These are phyloP conservation scores for Suillus lakei DNA, from an alignment of 768 basidiomycete genomes.

Conservation along the genomic window DNA sequence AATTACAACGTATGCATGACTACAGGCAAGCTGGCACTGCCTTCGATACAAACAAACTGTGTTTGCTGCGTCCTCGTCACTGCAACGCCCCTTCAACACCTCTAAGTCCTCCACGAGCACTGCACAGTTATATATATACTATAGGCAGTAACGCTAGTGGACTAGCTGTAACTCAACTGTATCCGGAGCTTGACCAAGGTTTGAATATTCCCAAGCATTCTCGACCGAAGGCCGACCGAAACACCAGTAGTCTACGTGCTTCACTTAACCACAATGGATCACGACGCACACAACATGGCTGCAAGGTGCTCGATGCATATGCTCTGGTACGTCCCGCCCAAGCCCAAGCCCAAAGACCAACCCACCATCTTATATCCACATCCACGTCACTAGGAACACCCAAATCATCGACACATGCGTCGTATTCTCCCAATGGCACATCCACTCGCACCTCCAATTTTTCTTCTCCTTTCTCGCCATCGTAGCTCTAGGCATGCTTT, in stretches of 20 bases:
- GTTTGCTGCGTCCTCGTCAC: no score
- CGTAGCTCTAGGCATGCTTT: slow-evolving; percentile 70
- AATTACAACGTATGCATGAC: not conserved
- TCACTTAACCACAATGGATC: slow-evolving; percentile 36
- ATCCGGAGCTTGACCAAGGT: not conserved
- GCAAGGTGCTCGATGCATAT: slow-evolving; percentile 75
- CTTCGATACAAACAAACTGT: not conserved
- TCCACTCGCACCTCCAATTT: slow-evolving; percentile 59
- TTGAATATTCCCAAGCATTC: not conserved
- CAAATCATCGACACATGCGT: slow-evolving; percentile 81
- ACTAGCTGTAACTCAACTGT: not conserved
- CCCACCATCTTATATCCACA: not conserved
- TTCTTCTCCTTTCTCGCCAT: slow-evolving; percentile 68
- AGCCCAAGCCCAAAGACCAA: not conserved
- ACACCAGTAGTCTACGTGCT: not conserved
- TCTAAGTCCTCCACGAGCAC: no score
- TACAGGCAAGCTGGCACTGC: no score
- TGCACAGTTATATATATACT: no score
- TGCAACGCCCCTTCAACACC: no score
- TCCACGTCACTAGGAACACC: slow-evolving; percentile 62
- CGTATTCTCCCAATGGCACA: slow-evolving; percentile 82
- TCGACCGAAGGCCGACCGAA: not conserved
- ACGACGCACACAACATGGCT: slow-evolving; percentile 55
- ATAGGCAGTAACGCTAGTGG: no score
- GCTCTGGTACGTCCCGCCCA: slow-evolving; percentile 60